Evolutionary conservation across 768 basidiomycete genomes (phyloP).

Genomic region (Coprinopsis sp.): DNA sequence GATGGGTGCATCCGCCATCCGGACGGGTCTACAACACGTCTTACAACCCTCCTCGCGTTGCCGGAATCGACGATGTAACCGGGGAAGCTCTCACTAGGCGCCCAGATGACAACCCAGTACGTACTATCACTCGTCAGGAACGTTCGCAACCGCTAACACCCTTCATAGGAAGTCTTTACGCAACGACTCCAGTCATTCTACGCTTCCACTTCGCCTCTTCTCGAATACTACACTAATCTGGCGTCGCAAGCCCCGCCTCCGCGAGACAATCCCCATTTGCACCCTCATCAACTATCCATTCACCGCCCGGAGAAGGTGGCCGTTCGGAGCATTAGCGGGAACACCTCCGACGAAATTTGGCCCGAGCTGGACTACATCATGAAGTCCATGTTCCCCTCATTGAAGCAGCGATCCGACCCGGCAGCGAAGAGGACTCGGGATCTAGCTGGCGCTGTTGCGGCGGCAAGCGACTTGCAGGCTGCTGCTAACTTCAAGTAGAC

Average conservation of each 20-base stretch:
- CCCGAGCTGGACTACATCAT: constrained; percentile 68
- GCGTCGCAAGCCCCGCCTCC: constrained; percentile 23
- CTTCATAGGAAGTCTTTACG: constrained; percentile 65
- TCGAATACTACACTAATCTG: constrained; percentile 57
- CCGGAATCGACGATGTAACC: constrained; percentile 80
- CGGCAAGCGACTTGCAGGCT: constrained; percentile 22
- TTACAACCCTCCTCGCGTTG: constrained; percentile 78
- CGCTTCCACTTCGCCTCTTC: constrained; percentile 72
- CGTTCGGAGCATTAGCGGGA: constrained; percentile 59
- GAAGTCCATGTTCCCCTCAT: constrained; percentile 43
- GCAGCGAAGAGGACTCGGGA: constrained; percentile 44
- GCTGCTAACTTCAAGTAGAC: constrained; percentile 14
- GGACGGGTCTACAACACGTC: constrained; percentile 88
- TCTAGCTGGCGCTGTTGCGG: constrained; percentile 50
- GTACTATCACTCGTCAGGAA: constrained; percentile 21
- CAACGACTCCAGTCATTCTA: constrained; percentile 77
- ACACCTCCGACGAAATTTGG: constrained; percentile 89
- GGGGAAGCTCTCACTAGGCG: constrained; percentile 85
- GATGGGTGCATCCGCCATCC: constrained; percentile 85
- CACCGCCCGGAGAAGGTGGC: constrained; percentile 42
- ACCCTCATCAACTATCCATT: constrained; percentile 50
- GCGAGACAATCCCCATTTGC: constrained; percentile 32
- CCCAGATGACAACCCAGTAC: constrained; percentile 84
- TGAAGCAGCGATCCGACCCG: constrained; percentile 47
- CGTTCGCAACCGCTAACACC: constrained; percentile 9